phyloP scores from a whole-genome alignment of 176 grass and related monocot genomes.

The Hyparrhenia diplandra region DNA sequence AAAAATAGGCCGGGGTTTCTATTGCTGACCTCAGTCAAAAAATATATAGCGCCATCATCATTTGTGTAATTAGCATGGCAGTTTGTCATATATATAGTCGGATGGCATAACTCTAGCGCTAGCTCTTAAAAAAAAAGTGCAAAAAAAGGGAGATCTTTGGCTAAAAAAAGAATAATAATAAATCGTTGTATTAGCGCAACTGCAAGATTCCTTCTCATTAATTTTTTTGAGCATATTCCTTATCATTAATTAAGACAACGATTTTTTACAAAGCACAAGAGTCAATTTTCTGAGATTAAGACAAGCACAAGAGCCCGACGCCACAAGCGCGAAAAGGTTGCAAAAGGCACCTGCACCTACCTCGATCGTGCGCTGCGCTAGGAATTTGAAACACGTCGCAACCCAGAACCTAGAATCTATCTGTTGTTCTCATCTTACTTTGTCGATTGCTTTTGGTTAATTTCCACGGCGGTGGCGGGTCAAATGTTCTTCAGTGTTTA shows the following conservation, averaged over 20 bases:
- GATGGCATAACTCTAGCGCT: too few species aligned
- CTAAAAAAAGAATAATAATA: too few species aligned
- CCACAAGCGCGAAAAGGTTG: constrained; percentile 14
- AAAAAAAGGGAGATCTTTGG: too few species aligned
- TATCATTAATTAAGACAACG: neutral
- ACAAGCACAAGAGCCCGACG: constrained; percentile 10
- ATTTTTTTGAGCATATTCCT: too few species aligned
- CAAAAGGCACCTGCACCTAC: neutral
- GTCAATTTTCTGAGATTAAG: constrained; percentile 9
- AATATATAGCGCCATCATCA: too few species aligned
- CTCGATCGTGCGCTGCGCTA: neutral
- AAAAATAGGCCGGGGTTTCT: too few species aligned
- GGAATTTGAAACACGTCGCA: neutral
- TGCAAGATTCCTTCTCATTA: too few species aligned
- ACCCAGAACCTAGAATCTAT: neutral
- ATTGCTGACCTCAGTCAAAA: too few species aligned
- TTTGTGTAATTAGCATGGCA: too few species aligned
- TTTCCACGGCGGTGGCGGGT: neutral
- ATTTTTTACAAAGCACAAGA: neutral
- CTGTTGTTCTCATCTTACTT: neutral
- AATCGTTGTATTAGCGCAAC: too few species aligned
- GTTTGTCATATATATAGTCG: too few species aligned
- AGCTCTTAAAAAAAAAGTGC: too few species aligned
- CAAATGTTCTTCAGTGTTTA: neutral
- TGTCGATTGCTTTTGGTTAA: neutral